phyloP scores from a whole-genome alignment of 2,329 filamentous ascomycete genomes.

The Xylariaceae sp. region DNA sequence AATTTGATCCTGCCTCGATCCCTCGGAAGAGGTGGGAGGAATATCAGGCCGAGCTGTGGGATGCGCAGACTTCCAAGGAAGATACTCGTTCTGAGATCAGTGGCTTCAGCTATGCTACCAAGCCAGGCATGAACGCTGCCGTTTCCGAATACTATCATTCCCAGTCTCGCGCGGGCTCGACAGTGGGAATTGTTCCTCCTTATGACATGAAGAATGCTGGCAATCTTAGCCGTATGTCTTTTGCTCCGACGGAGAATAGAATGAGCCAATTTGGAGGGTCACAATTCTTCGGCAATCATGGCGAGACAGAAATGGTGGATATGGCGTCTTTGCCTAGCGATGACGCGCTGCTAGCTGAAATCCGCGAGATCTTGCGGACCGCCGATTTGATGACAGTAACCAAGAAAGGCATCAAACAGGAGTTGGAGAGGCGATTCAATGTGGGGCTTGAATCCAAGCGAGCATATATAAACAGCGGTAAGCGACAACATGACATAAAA shows the following conservation, averaged over 20 bases:
- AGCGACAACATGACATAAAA: constrained; percentile 46
- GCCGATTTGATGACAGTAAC: constrained; percentile 97
- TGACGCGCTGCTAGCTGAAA: constrained; percentile 89
- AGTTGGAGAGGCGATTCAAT: constrained; percentile 89
- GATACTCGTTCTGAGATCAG: constrained; percentile 87
- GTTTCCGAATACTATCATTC: constrained; percentile 71
- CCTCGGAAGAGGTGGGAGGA: constrained; percentile 99
- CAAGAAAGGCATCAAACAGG: constrained; percentile 96
- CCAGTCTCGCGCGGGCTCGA: constrained; percentile 64
- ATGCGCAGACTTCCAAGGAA: constrained; percentile 82
- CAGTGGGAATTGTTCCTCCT: constrained; percentile 53
- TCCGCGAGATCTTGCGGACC: constrained; percentile 88
- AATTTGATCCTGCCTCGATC: constrained; percentile 91
- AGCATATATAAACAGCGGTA: constrained; percentile 93
- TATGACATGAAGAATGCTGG: constrained; percentile 48
- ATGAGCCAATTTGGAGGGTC: constrained; percentile 67
- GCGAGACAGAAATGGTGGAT: constrained; percentile 76
- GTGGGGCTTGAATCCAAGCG: constrained; percentile 86
- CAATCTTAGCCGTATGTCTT: constrained; percentile 75
- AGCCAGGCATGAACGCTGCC: constrained; percentile 64
- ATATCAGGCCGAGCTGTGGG: constrained; percentile 97
- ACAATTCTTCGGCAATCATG: constrained; percentile 62
- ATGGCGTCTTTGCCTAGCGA: constrained; percentile 82
- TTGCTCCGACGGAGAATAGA: constrained; percentile 75
- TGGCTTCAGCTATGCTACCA: constrained; percentile 94